phyloP scores from a whole-genome alignment of 306 rosid species.

The Prunus fruticosa region DNA sequence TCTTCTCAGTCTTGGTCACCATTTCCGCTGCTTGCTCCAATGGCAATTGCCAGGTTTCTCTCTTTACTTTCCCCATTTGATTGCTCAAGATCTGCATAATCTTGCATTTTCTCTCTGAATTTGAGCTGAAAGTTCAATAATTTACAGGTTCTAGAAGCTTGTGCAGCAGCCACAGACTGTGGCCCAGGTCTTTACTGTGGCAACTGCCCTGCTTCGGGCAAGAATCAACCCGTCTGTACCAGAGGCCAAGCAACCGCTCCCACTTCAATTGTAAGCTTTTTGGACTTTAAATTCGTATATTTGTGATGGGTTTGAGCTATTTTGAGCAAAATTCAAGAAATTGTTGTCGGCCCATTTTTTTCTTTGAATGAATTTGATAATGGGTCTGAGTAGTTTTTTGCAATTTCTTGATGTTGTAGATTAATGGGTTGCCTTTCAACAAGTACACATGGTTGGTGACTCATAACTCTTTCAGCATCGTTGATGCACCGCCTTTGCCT shows the following conservation, averaged over 20 bases:
- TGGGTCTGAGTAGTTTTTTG: neutral
- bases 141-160: constrained; percentile 71
- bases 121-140: constrained; percentile 18
- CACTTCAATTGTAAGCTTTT: constrained; percentile 57
- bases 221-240: constrained; percentile 61
- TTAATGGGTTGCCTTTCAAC: constrained; percentile 77
- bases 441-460: constrained; percentile 93
- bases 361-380: neutral
- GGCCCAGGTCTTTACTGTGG: constrained; percentile 81
- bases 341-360: neutral
- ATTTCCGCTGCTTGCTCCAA: constrained; percentile 56
- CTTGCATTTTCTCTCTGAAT: constrained; percentile 4
- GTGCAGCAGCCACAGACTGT: constrained; percentile 67
- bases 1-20: constrained; percentile 35
- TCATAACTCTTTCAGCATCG: constrained; percentile 89
- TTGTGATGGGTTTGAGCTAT: neutral
- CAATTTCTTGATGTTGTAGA: constrained; percentile 36
- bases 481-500: constrained; percentile 64
- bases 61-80: constrained; percentile 1
- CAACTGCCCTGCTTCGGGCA: constrained; percentile 75
- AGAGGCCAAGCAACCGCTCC: constrained; percentile 71
- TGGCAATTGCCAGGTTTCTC: constrained; percentile 79
- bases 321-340: constrained; percentile 7
- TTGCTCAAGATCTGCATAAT: constrained; percentile 29
- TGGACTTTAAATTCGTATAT: neutral